Base-by-base conservation (phyloP, 2,329 filamentous ascomycete genomes). In the Esteya vermicola region DNA sequence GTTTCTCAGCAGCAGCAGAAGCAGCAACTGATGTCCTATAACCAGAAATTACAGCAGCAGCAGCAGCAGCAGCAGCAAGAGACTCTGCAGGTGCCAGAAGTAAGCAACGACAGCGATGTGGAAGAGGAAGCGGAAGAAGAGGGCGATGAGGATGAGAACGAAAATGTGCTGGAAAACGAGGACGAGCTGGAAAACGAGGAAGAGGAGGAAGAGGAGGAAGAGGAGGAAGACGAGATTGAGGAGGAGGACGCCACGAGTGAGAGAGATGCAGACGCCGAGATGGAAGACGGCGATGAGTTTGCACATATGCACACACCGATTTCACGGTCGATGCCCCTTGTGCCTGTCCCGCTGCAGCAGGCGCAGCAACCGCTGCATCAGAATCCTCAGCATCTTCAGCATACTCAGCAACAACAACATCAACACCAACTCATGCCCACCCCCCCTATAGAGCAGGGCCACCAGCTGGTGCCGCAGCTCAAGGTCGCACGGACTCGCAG, bases 211-310 rank as follows among this genome's bases (percentile, higher is more conserved):
- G 37, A 33, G 21, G 26, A 39, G 21, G 32, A 39, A 13, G 36
- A 36, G 9, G 34, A 35, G 5, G 23, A 38, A 6, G 43, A 31
- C 6, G 41, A 39, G n/a, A 30, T 21, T 2, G 40, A 39, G 3
- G 33, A 18, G 16, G 36, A 42, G 10, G 64, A 66, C 19, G 65
- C 67, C n/a, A 64, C 60, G 26, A 70, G 65, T 41, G 62, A 64
- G 30, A 53, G 60, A 40, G 59, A 64, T 41, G 61, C 58, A 4
- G 61, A 63, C 18, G 51, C 41, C 9, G 65, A 68, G 42, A 76
- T 76, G 72, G 72, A 76, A 34, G 72, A 75, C 28, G 70, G 71
- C 38, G 70, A 72, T 34, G 64, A 61, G 39, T 73, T 70, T 44
- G 61, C 67, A 8, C 65, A 71, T 39, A 66, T 72, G 51, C 60